Evolutionary conservation across 345 rosid species (phyloP).

Genomic region (Acer negundo): DNA sequence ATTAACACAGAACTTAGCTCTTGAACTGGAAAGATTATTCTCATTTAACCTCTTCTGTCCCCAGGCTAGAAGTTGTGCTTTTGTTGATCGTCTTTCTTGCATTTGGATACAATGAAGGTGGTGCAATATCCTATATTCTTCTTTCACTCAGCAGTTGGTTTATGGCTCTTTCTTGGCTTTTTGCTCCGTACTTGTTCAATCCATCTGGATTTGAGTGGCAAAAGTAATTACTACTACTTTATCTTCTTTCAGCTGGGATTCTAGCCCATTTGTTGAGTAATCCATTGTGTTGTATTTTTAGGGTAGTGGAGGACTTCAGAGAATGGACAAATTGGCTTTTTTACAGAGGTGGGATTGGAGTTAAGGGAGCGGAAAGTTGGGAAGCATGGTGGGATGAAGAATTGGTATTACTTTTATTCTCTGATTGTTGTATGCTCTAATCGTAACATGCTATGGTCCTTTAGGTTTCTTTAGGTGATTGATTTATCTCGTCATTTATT

Average conservation of each 20-base stretch:
- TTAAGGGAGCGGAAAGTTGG: slow-evolving; percentile 98
- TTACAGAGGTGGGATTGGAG: slow-evolving; percentile 99
- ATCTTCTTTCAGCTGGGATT: slow-evolving; percentile 2
- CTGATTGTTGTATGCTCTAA: background rate
- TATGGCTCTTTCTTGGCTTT: slow-evolving; percentile 95
- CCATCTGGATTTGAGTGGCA: slow-evolving; percentile 99
- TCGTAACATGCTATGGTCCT: background rate
- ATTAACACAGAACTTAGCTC: background rate
- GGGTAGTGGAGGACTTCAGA: slow-evolving; percentile 94
- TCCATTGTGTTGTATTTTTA: slow-evolving; percentile 29
- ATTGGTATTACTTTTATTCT: slow-evolving; percentile 53
- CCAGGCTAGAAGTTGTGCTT: slow-evolving; percentile 84
- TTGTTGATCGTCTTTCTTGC: slow-evolving; percentile 80
- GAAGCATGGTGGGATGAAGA: slow-evolving; percentile 99
- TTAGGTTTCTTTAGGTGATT: background rate
- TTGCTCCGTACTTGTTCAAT: slow-evolving; percentile 94
- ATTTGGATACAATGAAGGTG: slow-evolving; percentile 78
- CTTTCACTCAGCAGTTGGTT: slow-evolving; percentile 94
- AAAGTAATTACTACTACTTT: slow-evolving; percentile 54
- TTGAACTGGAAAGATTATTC: slow-evolving; percentile 9
- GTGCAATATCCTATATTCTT: slow-evolving; percentile 79
- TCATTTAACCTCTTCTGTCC: slow-evolving; percentile 26
- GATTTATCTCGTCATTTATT: background rate
- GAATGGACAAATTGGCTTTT: slow-evolving; percentile 99
- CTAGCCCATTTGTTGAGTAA: slow-evolving; percentile 11